Evolutionary conservation across 768 basidiomycete genomes (phyloP).

Genomic region (Auricularia sp.): DNA sequence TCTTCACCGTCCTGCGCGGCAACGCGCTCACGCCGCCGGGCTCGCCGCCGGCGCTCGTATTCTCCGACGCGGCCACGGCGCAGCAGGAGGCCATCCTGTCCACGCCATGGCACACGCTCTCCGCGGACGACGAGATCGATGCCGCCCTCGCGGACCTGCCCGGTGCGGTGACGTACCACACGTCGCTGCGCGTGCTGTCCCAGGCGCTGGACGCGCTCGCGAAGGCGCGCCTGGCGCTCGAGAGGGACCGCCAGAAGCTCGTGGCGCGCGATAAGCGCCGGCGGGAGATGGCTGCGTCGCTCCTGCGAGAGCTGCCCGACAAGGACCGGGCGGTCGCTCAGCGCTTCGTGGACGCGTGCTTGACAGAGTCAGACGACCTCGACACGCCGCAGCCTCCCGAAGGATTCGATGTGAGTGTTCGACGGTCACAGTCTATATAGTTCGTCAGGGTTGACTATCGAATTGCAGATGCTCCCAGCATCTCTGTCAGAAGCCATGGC

Average conservation of each 20-base stretch:
- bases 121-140: not conserved
- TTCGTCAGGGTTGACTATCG: not conserved
- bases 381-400: slow-evolving; percentile 32
- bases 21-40: not conserved
- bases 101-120: not conserved
- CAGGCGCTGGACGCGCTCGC: slow-evolving; percentile 52
- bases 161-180: slow-evolving; percentile 38
- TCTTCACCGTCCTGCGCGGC: slow-evolving; percentile 34
- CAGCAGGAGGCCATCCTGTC: slow-evolving; percentile 3
- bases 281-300: slow-evolving; percentile 38
- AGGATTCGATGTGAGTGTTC: slow-evolving; percentile 43
- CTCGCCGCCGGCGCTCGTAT: slow-evolving; percentile 33
- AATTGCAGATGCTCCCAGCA: slow-evolving; percentile 36
- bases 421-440: not conserved
- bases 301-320: slow-evolving; percentile 44
- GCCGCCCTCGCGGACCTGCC: slow-evolving; percentile 4
- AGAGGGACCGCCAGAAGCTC: slow-evolving; percentile 41
- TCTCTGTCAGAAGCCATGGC: slow-evolving; percentile 47
- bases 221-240: slow-evolving; percentile 49
- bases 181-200: slow-evolving; percentile 59
- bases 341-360: slow-evolving; percentile 57
- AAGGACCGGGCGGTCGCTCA: slow-evolving; percentile 60
- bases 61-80: not conserved
- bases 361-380: slow-evolving; percentile 40
- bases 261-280: slow-evolving; percentile 51